These are phyloP conservation scores for Coniferiporia sulphurascens DNA, from an alignment of 1,284 basidiomycete genomes.

Conservation along the genomic window DNA sequence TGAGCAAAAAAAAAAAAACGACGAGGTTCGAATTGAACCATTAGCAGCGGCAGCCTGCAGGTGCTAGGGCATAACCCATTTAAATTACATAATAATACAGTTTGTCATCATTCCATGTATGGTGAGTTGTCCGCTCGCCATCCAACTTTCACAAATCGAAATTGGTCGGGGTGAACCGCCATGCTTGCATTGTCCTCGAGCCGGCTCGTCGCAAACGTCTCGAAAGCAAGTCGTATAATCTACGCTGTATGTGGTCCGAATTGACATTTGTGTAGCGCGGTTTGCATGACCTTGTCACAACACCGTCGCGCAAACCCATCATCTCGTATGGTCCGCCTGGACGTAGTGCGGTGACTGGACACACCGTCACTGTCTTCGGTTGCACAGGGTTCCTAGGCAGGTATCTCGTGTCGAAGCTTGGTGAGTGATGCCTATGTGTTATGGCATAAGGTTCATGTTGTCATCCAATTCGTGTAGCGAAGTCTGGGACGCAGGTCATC, in stretches of 20 bases:
- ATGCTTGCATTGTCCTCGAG: constrained; percentile 16
- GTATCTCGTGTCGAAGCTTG: constrained; percentile 90
- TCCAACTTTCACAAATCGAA: neutral
- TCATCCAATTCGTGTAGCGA: constrained; percentile 46
- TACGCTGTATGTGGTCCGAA: neutral
- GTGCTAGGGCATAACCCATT: too few species aligned
- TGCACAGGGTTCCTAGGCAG: constrained; percentile 94
- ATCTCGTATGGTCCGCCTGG: constrained; percentile 77
- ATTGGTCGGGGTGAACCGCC: neutral
- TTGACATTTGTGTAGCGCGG: constrained; percentile 44
- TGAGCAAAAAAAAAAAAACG: too few species aligned
- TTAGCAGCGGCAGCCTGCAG: too few species aligned
- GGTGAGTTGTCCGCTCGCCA: neutral
- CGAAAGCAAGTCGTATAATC: neutral
- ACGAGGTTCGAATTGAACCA: too few species aligned
- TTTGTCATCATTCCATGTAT: neutral
- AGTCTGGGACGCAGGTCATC: constrained; percentile 90
- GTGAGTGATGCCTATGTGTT: constrained; percentile 38
- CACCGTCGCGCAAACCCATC: constrained; percentile 59
- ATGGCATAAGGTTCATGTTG: neutral
- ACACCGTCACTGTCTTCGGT: constrained; percentile 95
- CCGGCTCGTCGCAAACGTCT: neutral
- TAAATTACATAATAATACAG: too few species aligned
- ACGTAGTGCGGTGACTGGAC: constrained; percentile 83
- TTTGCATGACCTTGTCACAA: constrained; percentile 63